These are phyloP conservation scores for Plectosphaerella plurivora DNA, from an alignment of 2,329 filamentous ascomycete genomes.

Conservation along the genomic window DNA sequence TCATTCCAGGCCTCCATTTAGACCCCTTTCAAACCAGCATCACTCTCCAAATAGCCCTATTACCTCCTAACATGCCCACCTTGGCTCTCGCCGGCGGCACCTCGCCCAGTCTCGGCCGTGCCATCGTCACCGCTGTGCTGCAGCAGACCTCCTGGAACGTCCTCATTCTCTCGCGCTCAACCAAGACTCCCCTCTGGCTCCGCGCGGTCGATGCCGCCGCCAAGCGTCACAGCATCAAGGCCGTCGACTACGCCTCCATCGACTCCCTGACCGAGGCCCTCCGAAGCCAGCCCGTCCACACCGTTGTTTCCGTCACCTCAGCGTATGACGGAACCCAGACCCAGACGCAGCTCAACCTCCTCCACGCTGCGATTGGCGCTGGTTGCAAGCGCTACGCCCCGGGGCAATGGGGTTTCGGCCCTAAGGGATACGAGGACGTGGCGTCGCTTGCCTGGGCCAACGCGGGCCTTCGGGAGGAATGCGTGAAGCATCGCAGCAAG, in stretches of 20 bases:
- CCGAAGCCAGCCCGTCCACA: not conserved
- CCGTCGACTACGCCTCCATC: conserved; percentile 1
- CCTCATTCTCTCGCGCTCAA: conserved; percentile 1
- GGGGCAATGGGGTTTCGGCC: not conserved
- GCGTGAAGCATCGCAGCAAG: not conserved
- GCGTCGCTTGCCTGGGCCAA: not conserved
- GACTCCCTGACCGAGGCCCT: not conserved
- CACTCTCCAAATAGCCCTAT: not conserved
- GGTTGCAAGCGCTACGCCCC: conserved; percentile 1
- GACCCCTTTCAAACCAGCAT: no score
- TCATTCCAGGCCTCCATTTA: no score
- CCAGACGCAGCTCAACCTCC: conserved; percentile 1
- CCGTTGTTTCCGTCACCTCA: conserved; percentile 1
- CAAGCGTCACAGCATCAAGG: not conserved
- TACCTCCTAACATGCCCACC: not conserved
- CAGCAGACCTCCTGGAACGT: not conserved
- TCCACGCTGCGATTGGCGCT: not conserved
- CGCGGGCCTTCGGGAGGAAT: not conserved
- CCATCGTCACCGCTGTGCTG: not conserved
- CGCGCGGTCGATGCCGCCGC: conserved; percentile 1
- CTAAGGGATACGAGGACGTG: not conserved
- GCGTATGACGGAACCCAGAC: not conserved
- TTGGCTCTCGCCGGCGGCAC: conserved; percentile 1
- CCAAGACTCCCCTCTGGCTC: conserved; percentile 1
- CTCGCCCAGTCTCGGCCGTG: not conserved